phyloP scores from a whole-genome alignment of 805 yeast genomes.

The Kodamaea laetipori region DNA sequence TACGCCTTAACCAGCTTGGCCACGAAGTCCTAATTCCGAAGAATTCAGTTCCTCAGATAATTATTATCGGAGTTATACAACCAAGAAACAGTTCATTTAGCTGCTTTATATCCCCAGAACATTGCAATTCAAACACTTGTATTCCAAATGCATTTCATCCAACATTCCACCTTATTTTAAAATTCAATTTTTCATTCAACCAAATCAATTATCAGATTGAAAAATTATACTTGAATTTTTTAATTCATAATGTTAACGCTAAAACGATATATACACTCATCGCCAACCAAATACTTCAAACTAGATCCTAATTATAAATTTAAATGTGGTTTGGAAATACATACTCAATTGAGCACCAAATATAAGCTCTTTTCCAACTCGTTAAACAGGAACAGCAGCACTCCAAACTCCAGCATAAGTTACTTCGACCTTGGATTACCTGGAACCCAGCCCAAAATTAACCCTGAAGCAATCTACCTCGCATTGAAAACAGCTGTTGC shows the following conservation, averaged over 20 bases:
- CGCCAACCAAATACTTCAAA: constrained; percentile 12
- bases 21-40: constrained; percentile 21
- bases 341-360: constrained; percentile 78
- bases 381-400: constrained; percentile 35
- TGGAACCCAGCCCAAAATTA: constrained; percentile 85
- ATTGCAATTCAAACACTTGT: no score
- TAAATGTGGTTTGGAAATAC: constrained; percentile 91
- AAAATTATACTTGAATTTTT: no score
- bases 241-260: background rate
- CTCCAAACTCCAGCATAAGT: constrained; percentile 72
- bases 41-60: no score
- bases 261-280: constrained; percentile 4
- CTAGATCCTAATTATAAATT: constrained; percentile 34
- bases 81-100: no score
- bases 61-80: no score
- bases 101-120: no score
- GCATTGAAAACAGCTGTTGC: constrained; percentile 78
- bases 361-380: constrained; percentile 74
- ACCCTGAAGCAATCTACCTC: constrained; percentile 67
- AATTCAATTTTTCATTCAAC: no score
- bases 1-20: constrained; percentile 25
- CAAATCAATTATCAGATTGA: no score
- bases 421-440: constrained; percentile 86
- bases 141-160: no score
- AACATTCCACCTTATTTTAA: no score